Base-by-base conservation (phyloP, 768 basidiomycete genomes). In the Pleurotus tuoliensis region DNA sequence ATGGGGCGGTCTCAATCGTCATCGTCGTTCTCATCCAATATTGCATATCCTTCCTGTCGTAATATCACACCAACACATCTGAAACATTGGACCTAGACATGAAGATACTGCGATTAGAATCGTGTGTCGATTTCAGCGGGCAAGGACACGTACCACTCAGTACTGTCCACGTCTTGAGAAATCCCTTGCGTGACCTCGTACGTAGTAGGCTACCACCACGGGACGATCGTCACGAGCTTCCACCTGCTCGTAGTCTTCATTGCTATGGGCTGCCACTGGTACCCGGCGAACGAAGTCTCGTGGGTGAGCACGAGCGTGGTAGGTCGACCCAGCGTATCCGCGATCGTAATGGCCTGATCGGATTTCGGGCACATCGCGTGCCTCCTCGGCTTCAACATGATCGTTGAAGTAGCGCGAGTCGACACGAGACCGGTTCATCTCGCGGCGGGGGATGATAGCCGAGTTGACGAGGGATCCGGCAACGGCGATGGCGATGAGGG, bases 381-480 rank as follows among this genome's bases (percentile, higher is more conserved):
- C 11, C n/a, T 44, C 39, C 5, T 2, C 51, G 9, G 51, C 51
- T 40, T 53, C 51, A 53, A 53, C 37, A 41, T 53, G 13, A 3
- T 41, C 51, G n/a, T 53, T 41, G 51, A 53, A 53, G 37, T 53
- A 40, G 13, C 20, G 37, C 12, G 51, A 16, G 13, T 53, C 51
- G 4, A 53, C 41, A 38, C 51, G 51, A 38, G 51, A 53, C 20
- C 39, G 51, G 51, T 53, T 53, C 51, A 53, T 9, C 13, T 37
- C 37, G 39, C 51, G 51, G n/a, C 51, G 51, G 37, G 51, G 51
- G 18, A 53, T 53, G 39, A 53, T 53, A 9, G 51, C 51, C 37
- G 51, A 53, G 51, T 53, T 53, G 51, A 53, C 51, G 51, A 53
- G 24, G 5, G 51, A 53, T 18, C 51, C 51, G 51, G 51, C 51